phyloP scores from a whole-genome alignment of 108 stramenopile genomes.

The Stephanodiscus minutulus region DNA sequence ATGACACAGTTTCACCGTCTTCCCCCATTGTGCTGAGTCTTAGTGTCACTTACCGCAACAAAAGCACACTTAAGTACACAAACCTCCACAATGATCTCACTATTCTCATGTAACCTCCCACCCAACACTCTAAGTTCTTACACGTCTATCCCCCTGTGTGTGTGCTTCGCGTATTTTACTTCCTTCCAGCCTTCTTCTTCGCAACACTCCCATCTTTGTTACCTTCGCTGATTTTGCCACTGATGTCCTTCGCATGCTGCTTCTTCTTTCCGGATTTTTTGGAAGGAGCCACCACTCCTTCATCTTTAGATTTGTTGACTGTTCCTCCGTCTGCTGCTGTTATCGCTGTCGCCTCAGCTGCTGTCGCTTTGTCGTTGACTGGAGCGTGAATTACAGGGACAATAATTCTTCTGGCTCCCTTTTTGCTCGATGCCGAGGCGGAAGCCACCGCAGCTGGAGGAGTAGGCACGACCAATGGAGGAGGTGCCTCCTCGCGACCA shows the following conservation, averaged over 20 bases:
- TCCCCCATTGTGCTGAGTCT: too few species aligned
- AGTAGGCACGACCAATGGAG: too few species aligned
- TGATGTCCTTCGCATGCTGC: background rate
- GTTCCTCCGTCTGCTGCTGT: background rate
- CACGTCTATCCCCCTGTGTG: too few species aligned
- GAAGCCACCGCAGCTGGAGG: background rate
- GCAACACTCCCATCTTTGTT: conserved; percentile 3
- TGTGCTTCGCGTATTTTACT: background rate
- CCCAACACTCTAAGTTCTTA: background rate
- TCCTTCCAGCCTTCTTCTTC: conserved; percentile 3
- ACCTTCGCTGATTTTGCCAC: conserved; percentile 1
- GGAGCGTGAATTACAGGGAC: too few species aligned
- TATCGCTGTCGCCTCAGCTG: background rate
- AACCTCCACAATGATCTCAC: too few species aligned
- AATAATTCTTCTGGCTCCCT: too few species aligned
- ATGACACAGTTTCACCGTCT: too few species aligned
- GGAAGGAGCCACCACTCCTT: background rate
- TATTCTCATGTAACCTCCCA: background rate
- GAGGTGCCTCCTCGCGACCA: background rate
- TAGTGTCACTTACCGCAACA: too few species aligned
- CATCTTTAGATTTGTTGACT: conserved; percentile 9
- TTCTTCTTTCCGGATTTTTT: conserved; percentile 2
- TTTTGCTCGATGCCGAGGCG: background rate
- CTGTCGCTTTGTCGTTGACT: too few species aligned
- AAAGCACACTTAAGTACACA: too few species aligned